phyloP scores from a whole-genome alignment of 2,329 filamentous ascomycete species.

The Sporothrix phasma region DNA sequence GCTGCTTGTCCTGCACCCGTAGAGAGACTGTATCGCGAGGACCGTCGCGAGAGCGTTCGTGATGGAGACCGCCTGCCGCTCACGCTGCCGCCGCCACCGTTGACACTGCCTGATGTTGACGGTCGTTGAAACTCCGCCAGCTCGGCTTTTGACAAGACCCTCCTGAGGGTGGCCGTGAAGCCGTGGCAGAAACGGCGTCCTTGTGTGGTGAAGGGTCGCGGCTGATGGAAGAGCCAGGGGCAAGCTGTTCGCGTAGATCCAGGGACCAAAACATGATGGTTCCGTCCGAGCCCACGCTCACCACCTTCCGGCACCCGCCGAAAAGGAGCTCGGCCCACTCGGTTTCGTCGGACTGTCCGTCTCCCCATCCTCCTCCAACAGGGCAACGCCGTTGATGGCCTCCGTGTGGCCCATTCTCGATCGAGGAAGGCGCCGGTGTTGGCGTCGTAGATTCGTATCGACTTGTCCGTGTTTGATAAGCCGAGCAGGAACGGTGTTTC shows the following conservation, averaged over 20 bases:
- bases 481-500: slow-evolving; percentile 63
- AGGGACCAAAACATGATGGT: slow-evolving; percentile 73
- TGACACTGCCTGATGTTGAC: slow-evolving; percentile 23
- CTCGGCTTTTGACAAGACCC: slow-evolving; percentile 79
- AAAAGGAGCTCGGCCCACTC: background rate
- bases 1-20: slow-evolving; percentile 20
- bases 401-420: slow-evolving; percentile 90
- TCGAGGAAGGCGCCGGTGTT: slow-evolving; percentile 68
- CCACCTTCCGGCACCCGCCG: slow-evolving; percentile 41
- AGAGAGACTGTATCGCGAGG: slow-evolving; percentile 41
- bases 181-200: slow-evolving; percentile 36
- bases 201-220: slow-evolving; percentile 36
- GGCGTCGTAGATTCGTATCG: slow-evolving; percentile 77
- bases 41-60: slow-evolving; percentile 42
- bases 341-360: slow-evolving; percentile 1
- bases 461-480: slow-evolving; percentile 93
- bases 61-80: slow-evolving; percentile 45
- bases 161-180: slow-evolving; percentile 66
- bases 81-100: background rate
- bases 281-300: slow-evolving; percentile 70
- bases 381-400: slow-evolving; percentile 73
- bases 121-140: slow-evolving; percentile 65
- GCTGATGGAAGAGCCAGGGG: slow-evolving; percentile 21
- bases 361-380: slow-evolving; percentile 51
- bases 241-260: slow-evolving; percentile 38